phyloP scores from a whole-genome alignment of 306 rosid species.

The Dalbergia oliveri region DNA sequence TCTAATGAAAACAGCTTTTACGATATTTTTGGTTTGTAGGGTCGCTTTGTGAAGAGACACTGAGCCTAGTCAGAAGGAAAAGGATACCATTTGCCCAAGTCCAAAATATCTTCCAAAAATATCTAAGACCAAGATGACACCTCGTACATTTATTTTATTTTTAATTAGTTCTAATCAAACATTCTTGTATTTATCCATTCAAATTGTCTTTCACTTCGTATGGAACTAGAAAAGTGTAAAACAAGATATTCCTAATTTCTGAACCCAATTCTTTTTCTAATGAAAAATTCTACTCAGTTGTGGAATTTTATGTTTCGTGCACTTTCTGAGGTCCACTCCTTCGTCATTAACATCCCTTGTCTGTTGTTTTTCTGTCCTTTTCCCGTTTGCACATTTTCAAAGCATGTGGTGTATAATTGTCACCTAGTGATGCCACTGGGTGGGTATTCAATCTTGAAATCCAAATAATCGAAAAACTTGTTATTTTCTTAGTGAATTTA shows the following conservation, averaged over 20 bases:
- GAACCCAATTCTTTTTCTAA: constrained; percentile 14
- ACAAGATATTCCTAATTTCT: constrained; percentile 8
- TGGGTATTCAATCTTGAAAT: neutral
- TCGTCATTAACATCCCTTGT: neutral
- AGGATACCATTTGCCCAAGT: constrained; percentile 23
- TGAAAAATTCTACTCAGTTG: neutral
- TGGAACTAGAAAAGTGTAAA: constrained; percentile 13
- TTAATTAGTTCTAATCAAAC: constrained; percentile 20
- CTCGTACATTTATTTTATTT: constrained; percentile 12
- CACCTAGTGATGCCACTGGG: neutral
- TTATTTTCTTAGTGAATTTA: too few relatives aligned
- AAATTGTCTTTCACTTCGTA: constrained; percentile 20
- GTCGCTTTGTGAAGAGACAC: constrained; percentile 85
- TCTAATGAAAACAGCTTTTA: constrained; percentile 43
- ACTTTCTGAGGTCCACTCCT: constrained; percentile 10
- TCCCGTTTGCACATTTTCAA: neutral
- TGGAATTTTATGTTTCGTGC: constrained; percentile 4
- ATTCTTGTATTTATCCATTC: constrained; percentile 39
- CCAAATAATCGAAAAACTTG: neutral
- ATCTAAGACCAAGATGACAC: constrained; percentile 45
- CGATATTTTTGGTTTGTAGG: constrained; percentile 63
- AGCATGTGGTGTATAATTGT: constrained; percentile 25
- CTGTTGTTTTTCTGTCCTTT: constrained; percentile 14
- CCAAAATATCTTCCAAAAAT: constrained; percentile 60
- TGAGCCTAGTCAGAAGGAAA: constrained; percentile 33